Percentiles rank a stretch among this genome's conserved stretches.
Conservation (phyloP, 768 basidiomycete species). For the Pleurotus tuber-regium region DNA sequence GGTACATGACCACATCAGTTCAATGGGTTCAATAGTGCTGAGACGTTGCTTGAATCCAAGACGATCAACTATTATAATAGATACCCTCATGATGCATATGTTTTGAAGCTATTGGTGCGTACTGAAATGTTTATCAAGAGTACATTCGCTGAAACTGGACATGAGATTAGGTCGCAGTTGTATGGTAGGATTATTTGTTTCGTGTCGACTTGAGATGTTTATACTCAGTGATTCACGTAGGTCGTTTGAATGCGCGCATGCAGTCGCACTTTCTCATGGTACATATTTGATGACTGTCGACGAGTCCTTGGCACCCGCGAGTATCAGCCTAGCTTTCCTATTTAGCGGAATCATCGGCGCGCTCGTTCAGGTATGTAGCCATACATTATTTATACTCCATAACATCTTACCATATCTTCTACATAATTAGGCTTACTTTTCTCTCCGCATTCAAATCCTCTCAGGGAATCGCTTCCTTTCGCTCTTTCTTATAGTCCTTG, state of each 20-base stretch:
- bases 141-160: background rate
- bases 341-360: background rate
- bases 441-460: background rate
- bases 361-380: background rate
- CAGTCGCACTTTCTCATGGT: background rate
- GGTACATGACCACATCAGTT: too few relatives aligned
- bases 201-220: too few relatives aligned
- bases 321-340: background rate
- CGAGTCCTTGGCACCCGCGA: background rate
- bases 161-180: background rate
- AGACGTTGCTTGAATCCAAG: too few relatives aligned
- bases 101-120: background rate
- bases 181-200: background rate
- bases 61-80: background rate
- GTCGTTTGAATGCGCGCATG: background rate
- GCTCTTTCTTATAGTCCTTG: background rate
- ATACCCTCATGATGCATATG: background rate
- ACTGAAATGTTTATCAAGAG: background rate
- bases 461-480: background rate
- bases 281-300: background rate
- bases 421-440: background rate
- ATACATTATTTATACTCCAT: too few relatives aligned
- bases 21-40: too few relatives aligned
- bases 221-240: too few relatives aligned
- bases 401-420: too few relatives aligned